Conservation (phyloP, 371 early-diverging fungal species). For the Thermomucor indicae-seudaticae region DNA sequence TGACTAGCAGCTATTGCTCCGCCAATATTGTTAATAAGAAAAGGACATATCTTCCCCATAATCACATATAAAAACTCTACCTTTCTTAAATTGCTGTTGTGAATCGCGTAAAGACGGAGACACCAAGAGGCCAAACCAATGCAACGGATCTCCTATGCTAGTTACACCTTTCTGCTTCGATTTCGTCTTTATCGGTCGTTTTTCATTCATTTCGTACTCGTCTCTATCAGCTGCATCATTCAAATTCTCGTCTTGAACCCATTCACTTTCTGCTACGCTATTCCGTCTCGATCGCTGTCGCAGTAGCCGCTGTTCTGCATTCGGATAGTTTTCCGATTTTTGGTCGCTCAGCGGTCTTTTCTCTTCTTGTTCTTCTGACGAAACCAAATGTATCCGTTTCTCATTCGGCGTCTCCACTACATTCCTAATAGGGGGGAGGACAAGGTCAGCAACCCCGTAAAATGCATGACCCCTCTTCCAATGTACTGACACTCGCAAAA, state of each 20-base stretch:
- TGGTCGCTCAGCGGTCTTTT: background rate
- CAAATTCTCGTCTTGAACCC: constrained; percentile 16
- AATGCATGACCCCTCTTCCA: background rate
- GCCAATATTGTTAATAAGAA: background rate
- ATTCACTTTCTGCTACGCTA: constrained; percentile 8
- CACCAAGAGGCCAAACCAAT: constrained; percentile 66
- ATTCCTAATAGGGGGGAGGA: background rate
- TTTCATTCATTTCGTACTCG: constrained; percentile 15
- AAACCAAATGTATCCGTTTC: background rate
- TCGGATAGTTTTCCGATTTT: constrained; percentile 7
- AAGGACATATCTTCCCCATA: no score
- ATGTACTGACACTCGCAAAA: constrained; percentile 29
- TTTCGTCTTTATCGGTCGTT: no score
- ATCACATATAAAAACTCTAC: constrained; percentile 14
- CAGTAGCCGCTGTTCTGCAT: constrained; percentile 11
- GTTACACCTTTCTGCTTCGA: constrained; percentile 3
- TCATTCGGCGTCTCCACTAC: background rate
- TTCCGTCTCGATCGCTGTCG: constrained; percentile 7
- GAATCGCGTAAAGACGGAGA: constrained; percentile 52
- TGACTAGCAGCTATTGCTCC: constrained; percentile 11
- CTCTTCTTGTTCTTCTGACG: constrained; percentile 1
- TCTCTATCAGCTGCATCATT: constrained; percentile 8
- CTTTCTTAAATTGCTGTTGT: constrained; percentile 45
- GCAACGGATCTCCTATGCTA: constrained; percentile 42
- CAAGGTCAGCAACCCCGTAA: background rate